phyloP scores from a whole-genome alignment of 805 yeast species.

The Saccharomyces jurei region DNA sequence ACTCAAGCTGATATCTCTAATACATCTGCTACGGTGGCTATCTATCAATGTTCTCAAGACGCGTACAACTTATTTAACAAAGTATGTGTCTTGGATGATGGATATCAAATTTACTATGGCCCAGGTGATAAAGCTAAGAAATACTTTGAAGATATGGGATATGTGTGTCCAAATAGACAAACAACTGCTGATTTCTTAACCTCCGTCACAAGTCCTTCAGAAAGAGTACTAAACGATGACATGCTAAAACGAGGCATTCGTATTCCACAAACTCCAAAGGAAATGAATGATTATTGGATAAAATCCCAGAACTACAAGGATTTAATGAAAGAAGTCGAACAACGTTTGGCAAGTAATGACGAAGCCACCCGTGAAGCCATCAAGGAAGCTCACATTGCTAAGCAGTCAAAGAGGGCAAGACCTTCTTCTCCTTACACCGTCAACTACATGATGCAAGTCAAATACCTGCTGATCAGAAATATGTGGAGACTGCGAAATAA shows the following conservation, averaged over 20 bases:
- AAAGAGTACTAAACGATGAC: slow-evolving; percentile 38
- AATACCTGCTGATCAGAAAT: slow-evolving; percentile 37
- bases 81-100: slow-evolving; percentile 46
- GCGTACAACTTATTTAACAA: slow-evolving; percentile 49
- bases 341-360: slow-evolving; percentile 7
- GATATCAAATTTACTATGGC: slow-evolving; percentile 50
- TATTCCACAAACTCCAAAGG: slow-evolving; percentile 47
- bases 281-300: slow-evolving; percentile 46
- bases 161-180: slow-evolving; percentile 46
- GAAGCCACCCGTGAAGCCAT: slow-evolving; percentile 11
- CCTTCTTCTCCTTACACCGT: slow-evolving; percentile 42
- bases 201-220: slow-evolving; percentile 46
- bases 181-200: slow-evolving; percentile 55
- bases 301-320: slow-evolving; percentile 36
- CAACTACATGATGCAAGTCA: slow-evolving; percentile 43
- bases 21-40: slow-evolving; percentile 52
- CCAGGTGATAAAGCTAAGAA: slow-evolving; percentile 37
- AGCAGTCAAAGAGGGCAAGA: slow-evolving; percentile 39
- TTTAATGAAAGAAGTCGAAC: slow-evolving; percentile 39
- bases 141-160: slow-evolving; percentile 48
- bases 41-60: slow-evolving; percentile 51
- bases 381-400: slow-evolving; percentile 36
- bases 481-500: slow-evolving; percentile 41
- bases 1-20: slow-evolving; percentile 41
- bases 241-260: slow-evolving; percentile 36